phyloP scores from a whole-genome alignment of 805 yeast species.

The Lachancea meyersii region DNA sequence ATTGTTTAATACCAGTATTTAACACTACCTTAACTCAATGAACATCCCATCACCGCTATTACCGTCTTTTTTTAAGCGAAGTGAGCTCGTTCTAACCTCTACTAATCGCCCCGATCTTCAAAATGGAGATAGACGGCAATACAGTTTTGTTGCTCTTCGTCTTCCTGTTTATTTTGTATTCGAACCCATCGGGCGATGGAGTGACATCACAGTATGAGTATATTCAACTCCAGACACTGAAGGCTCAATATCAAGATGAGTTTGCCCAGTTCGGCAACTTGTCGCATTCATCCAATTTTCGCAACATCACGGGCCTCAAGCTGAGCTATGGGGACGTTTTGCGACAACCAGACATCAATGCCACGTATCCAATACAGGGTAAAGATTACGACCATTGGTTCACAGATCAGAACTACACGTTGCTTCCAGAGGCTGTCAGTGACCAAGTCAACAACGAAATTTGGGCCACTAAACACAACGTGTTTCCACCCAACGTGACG shows the following conservation, averaged over 20 bases:
- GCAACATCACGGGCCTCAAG: constrained; percentile 67
- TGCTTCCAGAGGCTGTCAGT: constrained; percentile 56
- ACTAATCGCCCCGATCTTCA: too few species aligned
- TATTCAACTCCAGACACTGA: constrained; percentile 35
- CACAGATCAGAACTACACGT: constrained; percentile 47
- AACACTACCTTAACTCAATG: too few species aligned
- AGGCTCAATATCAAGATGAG: constrained; percentile 32
- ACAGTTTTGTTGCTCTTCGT: constrained; percentile 28
- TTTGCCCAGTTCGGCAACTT: constrained; percentile 35
- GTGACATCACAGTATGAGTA: constrained; percentile 35
- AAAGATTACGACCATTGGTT: constrained; percentile 40
- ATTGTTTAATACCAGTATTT: too few species aligned
- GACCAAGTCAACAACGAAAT: constrained; percentile 38
- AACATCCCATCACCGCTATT: too few species aligned
- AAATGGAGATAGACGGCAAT: constrained; percentile 32
- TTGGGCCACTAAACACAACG: constrained; percentile 41
- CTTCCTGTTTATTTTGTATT: constrained; percentile 28
- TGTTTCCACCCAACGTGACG: constrained; percentile 42
- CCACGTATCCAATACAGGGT: constrained; percentile 52
- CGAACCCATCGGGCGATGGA: constrained; percentile 32
- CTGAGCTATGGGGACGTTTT: constrained; percentile 56
- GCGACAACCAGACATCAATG: constrained; percentile 38
- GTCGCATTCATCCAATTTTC: constrained; percentile 49
- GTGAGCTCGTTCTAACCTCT: too few species aligned
- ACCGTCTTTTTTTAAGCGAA: too few species aligned